Conservation (phyloP, 2,329 filamentous ascomycete genomes). For the Fusarium temperatum region DNA sequence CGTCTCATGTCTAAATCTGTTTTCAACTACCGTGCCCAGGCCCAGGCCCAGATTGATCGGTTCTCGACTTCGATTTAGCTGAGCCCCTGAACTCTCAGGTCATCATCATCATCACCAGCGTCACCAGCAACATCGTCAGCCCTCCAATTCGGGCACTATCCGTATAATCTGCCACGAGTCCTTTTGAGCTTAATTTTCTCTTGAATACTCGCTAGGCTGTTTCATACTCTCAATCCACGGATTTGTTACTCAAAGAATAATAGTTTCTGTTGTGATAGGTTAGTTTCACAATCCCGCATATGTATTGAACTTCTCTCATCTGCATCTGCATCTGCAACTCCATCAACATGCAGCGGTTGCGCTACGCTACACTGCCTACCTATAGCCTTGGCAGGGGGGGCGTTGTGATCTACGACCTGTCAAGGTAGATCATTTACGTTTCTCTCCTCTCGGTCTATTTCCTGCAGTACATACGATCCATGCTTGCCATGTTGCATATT, state of each 20-base stretch:
- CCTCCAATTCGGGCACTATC: constrained; percentile 37
- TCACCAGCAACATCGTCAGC: constrained; percentile 8
- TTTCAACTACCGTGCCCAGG: constrained; percentile 4
- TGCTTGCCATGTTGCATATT: constrained; percentile 13
- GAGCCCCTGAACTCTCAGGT: constrained; percentile 15
- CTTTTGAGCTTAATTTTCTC: constrained; percentile 9
- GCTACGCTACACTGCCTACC: not conserved
- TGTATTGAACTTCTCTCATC: constrained; percentile 21
- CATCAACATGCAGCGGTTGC: constrained; percentile 16
- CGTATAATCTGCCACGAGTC: constrained; percentile 8
- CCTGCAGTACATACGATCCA: not conserved
- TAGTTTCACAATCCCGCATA: constrained; percentile 21
- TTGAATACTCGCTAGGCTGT: constrained; percentile 13
- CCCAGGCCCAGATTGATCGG: constrained; percentile 8
- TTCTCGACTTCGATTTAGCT: constrained; percentile 19
- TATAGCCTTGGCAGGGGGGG: constrained; percentile 26
- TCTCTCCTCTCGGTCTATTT: not conserved
- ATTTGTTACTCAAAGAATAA: constrained; percentile 16
- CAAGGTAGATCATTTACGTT: constrained; percentile 15
- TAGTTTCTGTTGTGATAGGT: constrained; percentile 19
- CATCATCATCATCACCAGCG: constrained; percentile 10
- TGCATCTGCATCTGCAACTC: constrained; percentile 21
- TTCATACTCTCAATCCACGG: constrained; percentile 13
- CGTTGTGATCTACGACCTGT: constrained; percentile 30
- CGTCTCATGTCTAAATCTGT: constrained; percentile 1